phyloP scores from a whole-genome alignment of 805 yeast species.

The Kluyveromyces siamensis region DNA sequence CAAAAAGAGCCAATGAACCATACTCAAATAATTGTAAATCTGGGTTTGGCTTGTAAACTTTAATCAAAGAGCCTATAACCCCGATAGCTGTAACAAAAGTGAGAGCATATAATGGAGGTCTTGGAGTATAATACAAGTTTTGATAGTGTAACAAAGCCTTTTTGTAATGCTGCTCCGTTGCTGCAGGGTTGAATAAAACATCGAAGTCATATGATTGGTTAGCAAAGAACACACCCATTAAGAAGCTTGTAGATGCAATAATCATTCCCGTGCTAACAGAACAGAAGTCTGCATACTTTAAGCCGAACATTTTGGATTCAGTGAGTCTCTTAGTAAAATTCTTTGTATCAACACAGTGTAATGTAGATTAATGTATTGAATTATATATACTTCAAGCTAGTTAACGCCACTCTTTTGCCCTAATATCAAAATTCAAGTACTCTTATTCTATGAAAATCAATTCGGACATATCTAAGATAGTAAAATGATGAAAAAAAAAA shows the following conservation, averaged over 20 bases:
- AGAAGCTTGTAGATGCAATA: conserved; percentile 51
- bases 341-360: too few relatives aligned
- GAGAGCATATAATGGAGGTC: conserved; percentile 32
- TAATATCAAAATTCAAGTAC: too few relatives aligned
- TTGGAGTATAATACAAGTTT: conserved; percentile 60
- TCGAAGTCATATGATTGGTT: conserved; percentile 76
- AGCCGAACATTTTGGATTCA: neutral
- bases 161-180: conserved; percentile 45
- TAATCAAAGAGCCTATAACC: conserved; percentile 60
- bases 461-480: neutral
- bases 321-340: neutral
- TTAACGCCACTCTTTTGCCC: neutral
- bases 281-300: conserved; percentile 22
- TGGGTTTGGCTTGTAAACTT: conserved; percentile 79
- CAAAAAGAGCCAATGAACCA: conserved; percentile 66
- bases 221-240: conserved; percentile 68
- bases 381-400: too few relatives aligned
- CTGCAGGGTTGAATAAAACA: conserved; percentile 56
- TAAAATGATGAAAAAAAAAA: too few relatives aligned
- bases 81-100: conserved; percentile 63
- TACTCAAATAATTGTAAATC: conserved; percentile 86
- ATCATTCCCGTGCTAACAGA: conserved; percentile 24
- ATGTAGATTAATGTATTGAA: too few relatives aligned
- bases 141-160: conserved; percentile 66
- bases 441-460: neutral